Percentiles rank a stretch among this genome's conserved stretches.
phyloP scores from a whole-genome alignment of 1,139 yeast genomes.

The Suhomyces bokatorum region DNA sequence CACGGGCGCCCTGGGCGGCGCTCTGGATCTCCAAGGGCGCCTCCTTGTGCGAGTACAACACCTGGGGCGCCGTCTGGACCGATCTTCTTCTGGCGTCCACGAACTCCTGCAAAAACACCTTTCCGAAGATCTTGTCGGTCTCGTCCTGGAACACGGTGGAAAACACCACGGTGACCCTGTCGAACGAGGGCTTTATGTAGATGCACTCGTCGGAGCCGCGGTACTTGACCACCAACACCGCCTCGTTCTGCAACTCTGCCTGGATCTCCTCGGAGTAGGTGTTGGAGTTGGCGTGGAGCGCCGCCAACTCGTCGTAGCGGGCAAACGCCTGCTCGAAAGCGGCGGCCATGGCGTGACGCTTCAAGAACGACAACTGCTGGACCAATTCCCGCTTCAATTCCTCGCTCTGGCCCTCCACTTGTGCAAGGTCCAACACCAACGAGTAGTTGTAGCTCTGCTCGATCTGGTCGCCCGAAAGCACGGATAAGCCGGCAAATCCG shows the following conservation, averaged over 20 bases:
- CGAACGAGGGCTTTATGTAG: slow-evolving; percentile 88
- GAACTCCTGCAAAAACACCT: slow-evolving; percentile 93
- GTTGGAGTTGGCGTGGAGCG: slow-evolving; percentile 47
- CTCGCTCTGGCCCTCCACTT: slow-evolving; percentile 39
- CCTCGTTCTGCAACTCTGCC: slow-evolving; percentile 50
- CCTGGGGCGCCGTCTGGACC: slow-evolving; percentile 98
- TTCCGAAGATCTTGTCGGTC: slow-evolving; percentile 93
- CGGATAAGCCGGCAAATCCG: slow-evolving; percentile 29
- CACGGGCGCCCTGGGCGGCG: slow-evolving; percentile 41
- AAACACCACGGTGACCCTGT: slow-evolving; percentile 94
- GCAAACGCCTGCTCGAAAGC: slow-evolving; percentile 87
- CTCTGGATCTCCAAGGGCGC: slow-evolving; percentile 84
- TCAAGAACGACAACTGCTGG: slow-evolving; percentile 67
- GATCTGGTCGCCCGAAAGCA: slow-evolving; percentile 31
- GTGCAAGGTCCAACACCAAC: slow-evolving; percentile 61
- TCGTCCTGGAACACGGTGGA: slow-evolving; percentile 95
- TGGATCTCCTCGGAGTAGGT: slow-evolving; percentile 54
- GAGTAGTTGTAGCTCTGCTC: slow-evolving; percentile 88
- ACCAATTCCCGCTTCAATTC: slow-evolving; percentile 55
- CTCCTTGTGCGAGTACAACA: slow-evolving; percentile 81
- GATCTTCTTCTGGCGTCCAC: slow-evolving; percentile 96
- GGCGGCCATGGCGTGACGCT: slow-evolving; percentile 87
- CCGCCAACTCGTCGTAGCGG: slow-evolving; percentile 71
- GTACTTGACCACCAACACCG: slow-evolving; percentile 75
- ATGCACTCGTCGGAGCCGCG: slow-evolving; percentile 87